A percentile compares a stretch with the other conserved stretches of the same genome.
These are phyloP conservation scores for Dioszegia aurantiaca DNA, from an alignment of 768 basidiomycete genomes.

Conservation along the genomic window DNA sequence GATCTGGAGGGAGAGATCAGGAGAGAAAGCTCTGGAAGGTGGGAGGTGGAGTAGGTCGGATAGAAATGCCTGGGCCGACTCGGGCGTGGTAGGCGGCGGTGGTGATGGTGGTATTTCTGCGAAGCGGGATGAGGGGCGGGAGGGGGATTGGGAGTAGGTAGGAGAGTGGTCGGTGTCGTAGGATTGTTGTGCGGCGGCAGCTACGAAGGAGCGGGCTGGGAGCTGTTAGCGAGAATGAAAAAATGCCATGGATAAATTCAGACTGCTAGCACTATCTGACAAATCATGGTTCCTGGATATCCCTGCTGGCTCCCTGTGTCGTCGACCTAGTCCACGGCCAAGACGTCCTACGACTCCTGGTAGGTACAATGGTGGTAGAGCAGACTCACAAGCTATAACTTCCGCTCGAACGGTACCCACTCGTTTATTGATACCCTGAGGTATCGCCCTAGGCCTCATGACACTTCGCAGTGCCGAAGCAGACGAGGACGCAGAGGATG, in stretches of 20 bases:
- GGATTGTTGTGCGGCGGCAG: slow-evolving; percentile 15
- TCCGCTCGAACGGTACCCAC: not conserved
- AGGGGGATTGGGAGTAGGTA: slow-evolving; percentile 7
- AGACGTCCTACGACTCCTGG: not conserved
- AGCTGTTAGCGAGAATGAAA: slow-evolving; percentile 1
- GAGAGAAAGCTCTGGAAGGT: slow-evolving; percentile 36
- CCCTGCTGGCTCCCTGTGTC: no score
- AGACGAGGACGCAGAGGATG: slow-evolving; percentile 16
- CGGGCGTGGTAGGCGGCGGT: not conserved
- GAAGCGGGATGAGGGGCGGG: not conserved
- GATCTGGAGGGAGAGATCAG: slow-evolving; percentile 44
- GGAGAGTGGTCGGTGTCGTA: slow-evolving; percentile 4
- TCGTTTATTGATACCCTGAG: not conserved
- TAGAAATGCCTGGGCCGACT: slow-evolving; percentile 36
- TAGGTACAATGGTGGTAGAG: not conserved
- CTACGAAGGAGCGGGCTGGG: slow-evolving; percentile 16
- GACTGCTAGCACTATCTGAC: no score
- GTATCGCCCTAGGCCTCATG: slow-evolving; percentile 1
- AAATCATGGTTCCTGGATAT: no score
- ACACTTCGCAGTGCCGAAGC: slow-evolving; percentile 10
- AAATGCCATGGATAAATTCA: no score
- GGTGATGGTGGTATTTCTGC: no score
- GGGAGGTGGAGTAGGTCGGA: slow-evolving; percentile 42
- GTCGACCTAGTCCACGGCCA: no score
- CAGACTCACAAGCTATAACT: not conserved